phyloP scores from a whole-genome alignment of 169 alveolate species.

The Cytauxzoon felis region DNA sequence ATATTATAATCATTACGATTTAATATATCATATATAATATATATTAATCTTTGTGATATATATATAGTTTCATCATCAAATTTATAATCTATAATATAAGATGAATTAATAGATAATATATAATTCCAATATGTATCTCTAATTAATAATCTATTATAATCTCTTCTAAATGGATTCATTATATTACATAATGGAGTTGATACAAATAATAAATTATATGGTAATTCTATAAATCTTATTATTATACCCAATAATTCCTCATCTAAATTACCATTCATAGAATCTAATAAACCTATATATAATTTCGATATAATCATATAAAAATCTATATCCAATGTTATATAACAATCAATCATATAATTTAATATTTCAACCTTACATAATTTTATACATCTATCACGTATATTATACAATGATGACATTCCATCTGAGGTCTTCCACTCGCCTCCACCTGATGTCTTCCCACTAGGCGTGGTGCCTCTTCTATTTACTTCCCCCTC shows the following conservation, averaged over 20 bases:
- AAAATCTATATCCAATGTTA: conserved; percentile 9
- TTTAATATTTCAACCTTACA: conserved; percentile 8
- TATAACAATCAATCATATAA: conserved; percentile 20
- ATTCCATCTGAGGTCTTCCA: too few species aligned
- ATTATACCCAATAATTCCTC: conserved; percentile 10
- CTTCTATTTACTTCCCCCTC: too few species aligned
- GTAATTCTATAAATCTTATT: conserved; percentile 21
- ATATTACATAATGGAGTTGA: neutral
- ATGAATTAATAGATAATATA: neutral
- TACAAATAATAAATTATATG: conserved; percentile 38
- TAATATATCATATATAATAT: neutral
- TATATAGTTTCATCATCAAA: conserved; percentile 22
- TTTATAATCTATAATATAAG: neutral
- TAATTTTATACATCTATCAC: conserved; percentile 14
- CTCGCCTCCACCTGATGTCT: too few species aligned
- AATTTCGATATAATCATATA: conserved; percentile 20
- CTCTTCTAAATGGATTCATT: conserved; percentile 19
- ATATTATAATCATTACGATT: neutral
- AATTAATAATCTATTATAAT: conserved; percentile 26
- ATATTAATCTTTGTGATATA: neutral
- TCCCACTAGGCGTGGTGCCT: too few species aligned
- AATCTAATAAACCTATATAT: conserved; percentile 17
- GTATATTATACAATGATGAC: conserved; percentile 15
- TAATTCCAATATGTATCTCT: neutral
- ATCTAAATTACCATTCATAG: neutral